Conservation (phyloP, 1,284 basidiomycete species). For the Meripilus lineatus region DNA sequence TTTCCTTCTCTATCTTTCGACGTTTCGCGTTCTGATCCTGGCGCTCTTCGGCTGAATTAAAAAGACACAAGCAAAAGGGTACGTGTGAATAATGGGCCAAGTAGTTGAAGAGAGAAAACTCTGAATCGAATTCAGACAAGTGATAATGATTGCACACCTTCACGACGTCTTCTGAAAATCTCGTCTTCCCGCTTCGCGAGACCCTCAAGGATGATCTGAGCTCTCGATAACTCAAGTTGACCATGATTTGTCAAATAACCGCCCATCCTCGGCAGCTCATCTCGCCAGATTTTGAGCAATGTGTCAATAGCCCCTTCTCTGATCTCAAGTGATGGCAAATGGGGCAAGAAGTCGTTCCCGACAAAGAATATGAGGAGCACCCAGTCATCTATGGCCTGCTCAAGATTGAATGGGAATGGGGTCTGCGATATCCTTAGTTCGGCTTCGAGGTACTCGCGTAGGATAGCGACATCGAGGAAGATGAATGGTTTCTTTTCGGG, state of each 20-base stretch:
- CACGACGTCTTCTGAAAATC: constrained; percentile 89
- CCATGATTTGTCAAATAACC: constrained; percentile 97
- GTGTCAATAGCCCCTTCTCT: constrained; percentile 99
- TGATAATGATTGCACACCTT: constrained; percentile 53
- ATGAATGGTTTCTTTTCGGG: constrained; percentile 96
- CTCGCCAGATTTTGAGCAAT: constrained; percentile 92
- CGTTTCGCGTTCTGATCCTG: constrained; percentile 89
- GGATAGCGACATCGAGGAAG: constrained; percentile 93
- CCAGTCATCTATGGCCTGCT: constrained; percentile 99
- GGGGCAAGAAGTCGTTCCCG: constrained; percentile 99
- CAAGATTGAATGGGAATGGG: constrained; percentile 90
- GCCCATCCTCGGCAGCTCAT: constrained; percentile 90
- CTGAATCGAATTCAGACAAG: constrained; percentile 5
- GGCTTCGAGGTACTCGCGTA: constrained; percentile 97
- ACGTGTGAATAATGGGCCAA: too few relatives aligned
- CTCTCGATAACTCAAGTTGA: constrained; percentile 79
- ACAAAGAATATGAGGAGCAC: constrained; percentile 99
- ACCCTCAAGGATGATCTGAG: constrained; percentile 94
- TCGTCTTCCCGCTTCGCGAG: constrained; percentile 91
- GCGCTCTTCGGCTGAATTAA: constrained; percentile 75
- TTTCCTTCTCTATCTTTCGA: constrained; percentile 73
- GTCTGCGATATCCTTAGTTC: constrained; percentile 82
- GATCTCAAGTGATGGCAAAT: constrained; percentile 97
- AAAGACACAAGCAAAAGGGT: neutral
- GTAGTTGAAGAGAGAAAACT: too few relatives aligned